Percentiles rank a stretch among this genome's conserved stretches.
phyloP scores from a whole-genome alignment of 2,329 filamentous ascomycete genomes.

The Chaetomium sp. region DNA sequence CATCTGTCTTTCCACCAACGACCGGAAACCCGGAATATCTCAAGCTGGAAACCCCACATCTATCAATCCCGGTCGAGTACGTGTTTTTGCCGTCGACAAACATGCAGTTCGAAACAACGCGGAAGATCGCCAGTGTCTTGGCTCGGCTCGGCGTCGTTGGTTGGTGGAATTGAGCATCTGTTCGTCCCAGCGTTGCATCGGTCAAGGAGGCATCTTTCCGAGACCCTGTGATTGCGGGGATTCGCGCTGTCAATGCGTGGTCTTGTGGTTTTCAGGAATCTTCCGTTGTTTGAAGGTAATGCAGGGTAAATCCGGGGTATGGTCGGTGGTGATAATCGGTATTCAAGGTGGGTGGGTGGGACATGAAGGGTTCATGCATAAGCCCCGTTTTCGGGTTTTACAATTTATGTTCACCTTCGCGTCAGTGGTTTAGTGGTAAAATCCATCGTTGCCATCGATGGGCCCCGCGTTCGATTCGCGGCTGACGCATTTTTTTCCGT shows the following conservation, averaged over 20 bases:
- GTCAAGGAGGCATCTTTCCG: background rate
- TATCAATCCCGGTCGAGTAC: no score
- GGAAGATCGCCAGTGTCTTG: background rate
- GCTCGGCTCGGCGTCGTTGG: background rate
- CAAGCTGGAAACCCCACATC: no score
- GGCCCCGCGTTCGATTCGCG: conserved; percentile 29
- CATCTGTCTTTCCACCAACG: no score
- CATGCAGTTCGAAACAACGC: background rate
- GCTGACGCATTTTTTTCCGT: conserved; percentile 17
- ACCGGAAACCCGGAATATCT: no score
- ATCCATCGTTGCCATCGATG: conserved; percentile 49
- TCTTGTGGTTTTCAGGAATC: no score
- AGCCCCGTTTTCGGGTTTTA: background rate
- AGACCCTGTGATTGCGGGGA: no score
- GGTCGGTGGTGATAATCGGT: no score
- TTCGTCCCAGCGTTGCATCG: background rate
- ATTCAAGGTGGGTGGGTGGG: no score
- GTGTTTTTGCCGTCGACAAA: background rate
- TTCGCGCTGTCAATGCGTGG: no score
- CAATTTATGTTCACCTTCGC: background rate
- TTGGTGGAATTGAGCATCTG: background rate
- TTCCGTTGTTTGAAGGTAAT: no score
- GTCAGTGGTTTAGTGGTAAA: conserved; percentile 47
- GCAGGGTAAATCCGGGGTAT: no score
- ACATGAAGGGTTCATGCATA: no score